phyloP scores from a whole-genome alignment of 139 green algal species.

The Trebouxia sp. region DNA sequence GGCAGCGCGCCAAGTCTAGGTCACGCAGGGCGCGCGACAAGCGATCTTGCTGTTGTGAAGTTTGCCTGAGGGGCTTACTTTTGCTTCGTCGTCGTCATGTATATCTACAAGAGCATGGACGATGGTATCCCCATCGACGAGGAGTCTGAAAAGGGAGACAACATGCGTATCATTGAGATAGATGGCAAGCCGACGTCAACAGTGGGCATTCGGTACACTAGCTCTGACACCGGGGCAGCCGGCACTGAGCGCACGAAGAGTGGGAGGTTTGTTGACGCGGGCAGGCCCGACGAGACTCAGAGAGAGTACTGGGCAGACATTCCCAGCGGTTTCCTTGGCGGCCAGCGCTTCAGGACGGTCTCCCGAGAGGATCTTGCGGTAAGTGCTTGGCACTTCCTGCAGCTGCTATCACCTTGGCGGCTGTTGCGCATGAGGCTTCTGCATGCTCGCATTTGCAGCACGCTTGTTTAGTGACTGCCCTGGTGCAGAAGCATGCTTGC shows the following conservation, averaged over 20 bases:
- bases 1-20: too few species aligned
- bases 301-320: constrained; percentile 11
- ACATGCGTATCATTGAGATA: constrained; percentile 1
- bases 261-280: neutral
- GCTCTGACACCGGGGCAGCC: neutral
- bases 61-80: too few species aligned
- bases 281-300: too few species aligned
- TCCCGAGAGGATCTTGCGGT: neutral
- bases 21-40: too few species aligned
- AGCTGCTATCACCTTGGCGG: neutral
- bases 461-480: neutral
- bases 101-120: neutral
- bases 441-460: neutral
- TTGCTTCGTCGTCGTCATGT: neutral
- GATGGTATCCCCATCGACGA: neutral
- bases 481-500: neutral
- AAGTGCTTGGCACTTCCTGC: neutral
- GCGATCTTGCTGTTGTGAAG: too few species aligned
- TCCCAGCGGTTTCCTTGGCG: neutral
- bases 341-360: neutral
- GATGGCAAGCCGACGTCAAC: neutral
- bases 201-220: constrained; percentile 3
- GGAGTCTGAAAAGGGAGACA: neutral
- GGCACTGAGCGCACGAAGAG: neutral
- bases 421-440: neutral